Base-by-base conservation (phyloP, 139 green algal genomes). In the Chlorella sp. region DNA sequence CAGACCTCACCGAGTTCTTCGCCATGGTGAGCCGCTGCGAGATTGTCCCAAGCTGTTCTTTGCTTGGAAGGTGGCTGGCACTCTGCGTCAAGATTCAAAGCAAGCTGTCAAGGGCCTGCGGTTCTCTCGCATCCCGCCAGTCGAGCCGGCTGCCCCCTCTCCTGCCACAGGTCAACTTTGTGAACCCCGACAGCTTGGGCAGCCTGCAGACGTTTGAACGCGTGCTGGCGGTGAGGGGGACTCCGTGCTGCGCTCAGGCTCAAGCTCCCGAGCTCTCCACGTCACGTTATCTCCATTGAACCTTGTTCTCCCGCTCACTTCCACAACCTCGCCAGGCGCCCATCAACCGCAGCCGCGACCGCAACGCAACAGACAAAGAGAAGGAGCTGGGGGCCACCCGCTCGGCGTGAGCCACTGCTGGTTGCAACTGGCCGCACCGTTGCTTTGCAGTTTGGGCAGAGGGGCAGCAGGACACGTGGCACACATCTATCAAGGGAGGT, bases 111-210 rank as follows among this genome's bases (percentile, higher is more conserved):
- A n/a, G n/a, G n/a, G n/a, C n/a, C n/a, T n/a, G n/a, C n/a, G n/a
- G n/a, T n/a, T n/a, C n/a, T n/a, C n/a, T n/a, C n/a, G n/a, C n/a
- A n/a, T n/a, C n/a, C n/a, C n/a, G n/a, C n/a, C n/a, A n/a, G n/a
- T n/a, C 56, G 30, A 20, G 9, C 7, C 62, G 60, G 60, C 9
- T 73, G 34, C 67, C 36, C 13, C 9, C 65, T 43, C 9, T 34
- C 24, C 30, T 5, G 3, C 60, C 60, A 34, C 67, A 73, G 70
- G 80, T 38, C 36, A 90, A 90, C 54, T 97, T 98, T 80, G 93
- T 94, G 38, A 88, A 77, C 8, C 94, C 94, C 2, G 92, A 88
- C 34, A 20, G 93, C 65, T 90, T 98, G 32, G 95, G 94, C 24
- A 87, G 43, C 40, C 56, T 91, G 20, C 41, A 87, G 1, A 78